Evolutionary conservation across 1,139 yeast genomes (phyloP).

Genomic region (Pneumocystis oryctolagi): DNA sequence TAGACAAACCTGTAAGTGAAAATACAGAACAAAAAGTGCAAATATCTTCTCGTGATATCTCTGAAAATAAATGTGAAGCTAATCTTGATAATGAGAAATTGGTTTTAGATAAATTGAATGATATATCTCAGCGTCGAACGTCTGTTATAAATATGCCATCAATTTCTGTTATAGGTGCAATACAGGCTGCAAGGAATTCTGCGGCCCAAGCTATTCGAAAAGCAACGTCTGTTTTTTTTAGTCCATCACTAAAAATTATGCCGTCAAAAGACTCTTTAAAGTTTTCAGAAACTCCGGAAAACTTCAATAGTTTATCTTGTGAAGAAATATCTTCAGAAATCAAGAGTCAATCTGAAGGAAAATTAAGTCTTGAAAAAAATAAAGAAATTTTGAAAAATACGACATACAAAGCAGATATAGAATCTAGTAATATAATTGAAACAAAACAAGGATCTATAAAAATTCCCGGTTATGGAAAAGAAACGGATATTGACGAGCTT

Average conservation of each 20-base stretch:
- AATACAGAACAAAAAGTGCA: neutral
- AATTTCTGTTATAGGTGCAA: neutral
- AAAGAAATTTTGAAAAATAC: neutral
- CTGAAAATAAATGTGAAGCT: neutral
- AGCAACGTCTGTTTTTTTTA: neutral
- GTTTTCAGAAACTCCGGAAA: neutral
- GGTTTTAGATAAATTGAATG: neutral
- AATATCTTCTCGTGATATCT: neutral
- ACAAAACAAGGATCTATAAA: neutral
- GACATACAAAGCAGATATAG: neutral
- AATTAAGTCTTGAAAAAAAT: neutral
- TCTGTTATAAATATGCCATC: neutral
- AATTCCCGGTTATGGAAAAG: neutral
- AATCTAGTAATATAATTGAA: neutral
- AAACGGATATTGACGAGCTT: neutral
- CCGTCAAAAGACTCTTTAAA: neutral
- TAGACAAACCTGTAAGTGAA: neutral
- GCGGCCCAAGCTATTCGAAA: neutral
- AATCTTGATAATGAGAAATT: neutral
- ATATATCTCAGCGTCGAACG: neutral
- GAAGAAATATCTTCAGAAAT: neutral
- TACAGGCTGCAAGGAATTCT: neutral
- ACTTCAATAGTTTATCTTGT: neutral
- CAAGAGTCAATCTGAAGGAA: neutral
- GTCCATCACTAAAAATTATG: neutral